Conservation (phyloP, 192 early-diverging fungal genomes). For the Podila verticillata region DNA sequence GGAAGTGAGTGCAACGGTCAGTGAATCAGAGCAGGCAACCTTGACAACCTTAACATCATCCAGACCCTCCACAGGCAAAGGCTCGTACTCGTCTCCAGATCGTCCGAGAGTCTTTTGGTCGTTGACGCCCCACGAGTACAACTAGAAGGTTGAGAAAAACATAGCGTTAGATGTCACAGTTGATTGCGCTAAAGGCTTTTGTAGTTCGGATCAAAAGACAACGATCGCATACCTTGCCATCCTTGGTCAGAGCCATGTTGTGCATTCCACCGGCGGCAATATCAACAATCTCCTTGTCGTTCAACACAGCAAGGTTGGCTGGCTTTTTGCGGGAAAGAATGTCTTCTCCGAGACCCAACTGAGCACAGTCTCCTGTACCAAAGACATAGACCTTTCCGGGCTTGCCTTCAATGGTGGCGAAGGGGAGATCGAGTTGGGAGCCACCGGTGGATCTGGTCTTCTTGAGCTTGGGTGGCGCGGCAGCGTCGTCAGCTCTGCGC, state of each 20-base stretch:
- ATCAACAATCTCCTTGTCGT: slow-evolving; percentile 76
- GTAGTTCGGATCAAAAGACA: background rate
- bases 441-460: slow-evolving; percentile 1
- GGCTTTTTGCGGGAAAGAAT: slow-evolving; percentile 83
- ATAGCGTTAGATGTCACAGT: background rate
- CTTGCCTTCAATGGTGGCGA: slow-evolving; percentile 12
- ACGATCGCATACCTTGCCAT: slow-evolving; percentile 69
- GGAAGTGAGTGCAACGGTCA: slow-evolving; percentile 80
- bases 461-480: background rate
- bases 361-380: slow-evolving; percentile 90
- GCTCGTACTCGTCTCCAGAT: slow-evolving; percentile 71
- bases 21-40: slow-evolving; percentile 86
- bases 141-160: slow-evolving; percentile 26
- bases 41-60: slow-evolving; percentile 78
- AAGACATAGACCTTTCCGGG: slow-evolving; percentile 81
- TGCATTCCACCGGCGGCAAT: slow-evolving; percentile 90
- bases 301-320: slow-evolving; percentile 69
- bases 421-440: slow-evolving; percentile 1
- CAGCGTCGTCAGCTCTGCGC: slow-evolving; percentile 1
- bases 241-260: slow-evolving; percentile 76
- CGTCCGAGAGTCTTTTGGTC: slow-evolving; percentile 92
- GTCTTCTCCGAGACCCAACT: slow-evolving; percentile 91
- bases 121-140: slow-evolving; percentile 97
- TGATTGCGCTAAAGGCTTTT: background rate
- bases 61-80: slow-evolving; percentile 73